A percentile compares a stretch with the other conserved stretches of the same genome.
Conservation (phyloP, 2,329 filamentous ascomycete species). For the Fusarium annulatum region DNA sequence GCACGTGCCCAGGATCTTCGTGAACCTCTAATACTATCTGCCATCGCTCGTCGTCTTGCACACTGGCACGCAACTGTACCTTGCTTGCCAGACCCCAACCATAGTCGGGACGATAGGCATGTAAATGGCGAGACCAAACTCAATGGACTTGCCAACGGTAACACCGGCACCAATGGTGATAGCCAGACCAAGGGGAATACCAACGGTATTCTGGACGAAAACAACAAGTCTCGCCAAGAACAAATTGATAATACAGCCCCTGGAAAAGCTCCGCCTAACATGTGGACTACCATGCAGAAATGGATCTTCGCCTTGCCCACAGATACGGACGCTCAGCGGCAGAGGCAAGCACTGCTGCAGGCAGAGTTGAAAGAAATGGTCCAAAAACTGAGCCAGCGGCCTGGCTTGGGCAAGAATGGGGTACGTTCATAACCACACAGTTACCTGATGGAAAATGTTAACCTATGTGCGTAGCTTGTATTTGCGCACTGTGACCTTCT, state of each 20-base stretch:
- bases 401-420: constrained; percentile 79
- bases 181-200: constrained; percentile 47
- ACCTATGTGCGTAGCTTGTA: constrained; percentile 68
- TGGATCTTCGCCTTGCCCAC: constrained; percentile 90
- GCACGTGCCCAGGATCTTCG: constrained; percentile 85
- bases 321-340: constrained; percentile 74
- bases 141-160: constrained; percentile 21
- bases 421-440: constrained; percentile 59
- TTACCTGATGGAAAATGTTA: constrained; percentile 16
- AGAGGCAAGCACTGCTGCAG: constrained; percentile 76
- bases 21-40: constrained; percentile 79
- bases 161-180: constrained; percentile 48
- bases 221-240: constrained; percentile 49
- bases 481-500: constrained; percentile 96
- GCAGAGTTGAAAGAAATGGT: constrained; percentile 78
- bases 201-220: constrained; percentile 42
- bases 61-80: constrained; percentile 89
- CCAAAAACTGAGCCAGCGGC: constrained; percentile 77
- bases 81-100: constrained; percentile 58
- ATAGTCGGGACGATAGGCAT: constrained; percentile 32
- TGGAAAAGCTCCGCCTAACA: constrained; percentile 80
- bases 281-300: constrained; percentile 96
- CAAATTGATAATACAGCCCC: constrained; percentile 66
- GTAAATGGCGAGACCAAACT: constrained; percentile 53
- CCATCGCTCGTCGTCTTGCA: constrained; percentile 84